Evolutionary conservation across 495 filamentous ascomycete genomes (phyloP).

Genomic region (Immersiella caudata): DNA sequence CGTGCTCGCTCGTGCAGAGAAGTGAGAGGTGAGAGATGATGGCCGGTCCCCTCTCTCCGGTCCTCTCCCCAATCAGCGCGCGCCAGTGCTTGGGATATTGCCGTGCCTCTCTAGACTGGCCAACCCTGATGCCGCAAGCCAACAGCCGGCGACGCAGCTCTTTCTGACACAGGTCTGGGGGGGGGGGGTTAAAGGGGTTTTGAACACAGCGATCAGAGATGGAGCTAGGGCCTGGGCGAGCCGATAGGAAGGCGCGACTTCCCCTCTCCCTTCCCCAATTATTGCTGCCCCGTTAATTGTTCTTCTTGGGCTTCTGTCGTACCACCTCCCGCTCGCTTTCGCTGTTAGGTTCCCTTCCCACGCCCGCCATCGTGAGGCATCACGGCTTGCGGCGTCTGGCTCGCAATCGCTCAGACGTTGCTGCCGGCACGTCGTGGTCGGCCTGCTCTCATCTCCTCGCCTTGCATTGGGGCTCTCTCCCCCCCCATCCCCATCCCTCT

Average conservation of each 20-base stretch:
- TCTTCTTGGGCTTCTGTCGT: conserved; percentile 3
- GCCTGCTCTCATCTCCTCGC: not conserved
- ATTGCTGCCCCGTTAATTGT: conserved; percentile 9
- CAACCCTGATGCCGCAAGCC: not conserved
- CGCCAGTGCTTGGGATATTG: conserved; percentile 8
- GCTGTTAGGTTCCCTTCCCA: conserved; percentile 7
- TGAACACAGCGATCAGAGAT: conserved; percentile 18
- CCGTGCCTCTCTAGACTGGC: not conserved
- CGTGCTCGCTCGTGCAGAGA: conserved; percentile 2
- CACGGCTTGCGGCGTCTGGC: conserved; percentile 13
- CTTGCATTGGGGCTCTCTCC: not conserved
- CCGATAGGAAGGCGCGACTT: conserved; percentile 5
- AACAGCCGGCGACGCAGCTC: conserved; percentile 4
- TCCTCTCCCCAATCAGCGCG: not conserved
- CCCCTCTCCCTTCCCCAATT: conserved; percentile 9
- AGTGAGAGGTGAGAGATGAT: conserved; percentile 14
- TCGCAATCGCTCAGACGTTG: conserved; percentile 18
- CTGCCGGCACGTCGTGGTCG: conserved; percentile 22
- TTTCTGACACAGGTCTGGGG: conserved; percentile 20
- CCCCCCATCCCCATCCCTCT: conserved; percentile 13
- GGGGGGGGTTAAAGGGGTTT: conserved; percentile 2
- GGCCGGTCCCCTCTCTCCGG: not conserved
- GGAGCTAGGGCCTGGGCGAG: conserved; percentile 4
- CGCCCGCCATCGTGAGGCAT: conserved; percentile 18
- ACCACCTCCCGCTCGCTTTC: not conserved